Evolutionary conservation across 176 grass and related monocot species (phyloP).

Genomic region (Musa itinerans): DNA sequence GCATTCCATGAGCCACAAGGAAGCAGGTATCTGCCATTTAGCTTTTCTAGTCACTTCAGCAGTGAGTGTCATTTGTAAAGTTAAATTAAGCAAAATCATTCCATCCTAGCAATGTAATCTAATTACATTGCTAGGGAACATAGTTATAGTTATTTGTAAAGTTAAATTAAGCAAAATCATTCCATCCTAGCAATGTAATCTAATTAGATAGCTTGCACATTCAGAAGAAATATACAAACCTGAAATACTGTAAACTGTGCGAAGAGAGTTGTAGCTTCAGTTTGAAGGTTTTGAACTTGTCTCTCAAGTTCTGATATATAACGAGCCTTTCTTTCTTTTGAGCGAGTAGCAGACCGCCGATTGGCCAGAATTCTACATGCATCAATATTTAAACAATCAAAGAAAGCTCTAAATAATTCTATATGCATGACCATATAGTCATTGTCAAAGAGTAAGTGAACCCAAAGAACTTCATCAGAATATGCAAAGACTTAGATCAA

Average conservation of each 20-base stretch:
- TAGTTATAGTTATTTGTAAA: too few species aligned
- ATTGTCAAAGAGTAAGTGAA: background rate
- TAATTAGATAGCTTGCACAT: background rate
- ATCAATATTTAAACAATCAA: background rate
- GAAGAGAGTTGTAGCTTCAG: slow-evolving; percentile 98
- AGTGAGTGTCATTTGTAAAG: background rate
- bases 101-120: too few species aligned
- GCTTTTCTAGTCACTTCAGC: background rate
- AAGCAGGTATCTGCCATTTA: background rate
- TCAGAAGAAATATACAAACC: slow-evolving; percentile 29
- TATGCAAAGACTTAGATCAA: background rate
- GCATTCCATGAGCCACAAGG: slow-evolving; percentile 13
- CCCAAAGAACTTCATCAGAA: background rate
- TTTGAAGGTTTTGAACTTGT: slow-evolving; percentile 98
- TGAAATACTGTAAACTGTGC: slow-evolving; percentile 94
- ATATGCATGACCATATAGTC: background rate
- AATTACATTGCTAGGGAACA: too few species aligned
- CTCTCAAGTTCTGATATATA: slow-evolving; percentile 95
- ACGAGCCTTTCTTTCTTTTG: slow-evolving; percentile 97
- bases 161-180: background rate
- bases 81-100: background rate
- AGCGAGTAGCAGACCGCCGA: slow-evolving; percentile 89
- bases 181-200: too few species aligned
- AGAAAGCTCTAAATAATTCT: background rate
- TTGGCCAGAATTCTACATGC: slow-evolving; percentile 87